phyloP scores from a whole-genome alignment of 2,329 filamentous ascomycete genomes.

The Phialophora expanda region DNA sequence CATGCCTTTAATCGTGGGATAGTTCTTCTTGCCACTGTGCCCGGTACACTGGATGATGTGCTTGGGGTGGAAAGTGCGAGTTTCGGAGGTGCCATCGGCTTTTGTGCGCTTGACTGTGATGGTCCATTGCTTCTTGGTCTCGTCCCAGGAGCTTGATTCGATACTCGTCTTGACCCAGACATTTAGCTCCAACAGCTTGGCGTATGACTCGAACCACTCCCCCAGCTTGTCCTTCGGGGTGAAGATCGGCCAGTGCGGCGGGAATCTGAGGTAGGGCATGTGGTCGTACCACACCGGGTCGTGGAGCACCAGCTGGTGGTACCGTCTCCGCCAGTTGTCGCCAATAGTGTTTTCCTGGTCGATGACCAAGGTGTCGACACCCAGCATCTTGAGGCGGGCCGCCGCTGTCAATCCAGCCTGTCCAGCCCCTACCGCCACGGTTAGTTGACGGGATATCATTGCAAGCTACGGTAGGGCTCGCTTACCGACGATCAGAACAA shows the following conservation, averaged over 20 bases:
- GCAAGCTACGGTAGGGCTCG: slow-evolving; percentile 11
- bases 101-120: slow-evolving; percentile 55
- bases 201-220: slow-evolving; percentile 72
- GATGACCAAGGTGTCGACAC: slow-evolving; percentile 62
- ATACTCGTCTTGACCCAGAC: slow-evolving; percentile 66
- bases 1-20: slow-evolving; percentile 55
- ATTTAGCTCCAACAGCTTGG: slow-evolving; percentile 68
- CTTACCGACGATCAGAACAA: slow-evolving; percentile 66
- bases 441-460: slow-evolving; percentile 9
- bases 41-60: slow-evolving; percentile 72
- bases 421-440: slow-evolving; percentile 56
- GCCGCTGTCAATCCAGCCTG: slow-evolving; percentile 65
- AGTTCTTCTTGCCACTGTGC: slow-evolving; percentile 68
- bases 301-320: slow-evolving; percentile 70
- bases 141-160: slow-evolving; percentile 57
- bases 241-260: slow-evolving; percentile 69
- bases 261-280: slow-evolving; percentile 69
- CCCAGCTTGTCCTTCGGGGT: slow-evolving; percentile 74
- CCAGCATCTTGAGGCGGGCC: slow-evolving; percentile 65
- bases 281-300: slow-evolving; percentile 65
- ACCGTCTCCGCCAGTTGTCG: slow-evolving; percentile 68
- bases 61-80: slow-evolving; percentile 63
- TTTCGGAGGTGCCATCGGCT: slow-evolving; percentile 50
- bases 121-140: slow-evolving; percentile 59
- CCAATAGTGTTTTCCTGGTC: slow-evolving; percentile 64